These are phyloP conservation scores for Irpex rosettiformis DNA, from an alignment of 1,284 basidiomycete genomes.

Conservation along the genomic window DNA sequence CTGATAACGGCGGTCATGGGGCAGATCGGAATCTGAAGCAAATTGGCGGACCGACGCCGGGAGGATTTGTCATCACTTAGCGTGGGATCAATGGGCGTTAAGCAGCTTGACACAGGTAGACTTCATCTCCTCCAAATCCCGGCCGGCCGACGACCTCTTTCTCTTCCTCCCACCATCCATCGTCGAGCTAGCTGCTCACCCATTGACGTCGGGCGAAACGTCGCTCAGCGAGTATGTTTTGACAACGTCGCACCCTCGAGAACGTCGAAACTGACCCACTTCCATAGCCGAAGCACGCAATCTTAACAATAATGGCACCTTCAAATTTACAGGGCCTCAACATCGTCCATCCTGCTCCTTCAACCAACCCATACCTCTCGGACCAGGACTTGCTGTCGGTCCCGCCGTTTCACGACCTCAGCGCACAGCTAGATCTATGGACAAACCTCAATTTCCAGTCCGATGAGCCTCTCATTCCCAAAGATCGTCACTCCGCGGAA, in stretches of 20 bases:
- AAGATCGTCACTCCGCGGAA: constrained; percentile 15
- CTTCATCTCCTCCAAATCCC: not conserved
- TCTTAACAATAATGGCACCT: constrained; percentile 41
- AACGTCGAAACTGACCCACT: not conserved
- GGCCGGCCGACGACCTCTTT: not conserved
- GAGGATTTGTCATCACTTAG: not conserved
- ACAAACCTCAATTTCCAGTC: constrained; percentile 77
- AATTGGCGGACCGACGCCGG: not conserved
- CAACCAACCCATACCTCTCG: constrained; percentile 34
- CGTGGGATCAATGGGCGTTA: no score
- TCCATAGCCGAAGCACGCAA: constrained; percentile 14
- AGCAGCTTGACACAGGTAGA: no score
- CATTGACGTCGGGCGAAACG: not conserved
- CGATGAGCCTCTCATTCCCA: constrained; percentile 53
- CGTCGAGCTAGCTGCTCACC: not conserved
- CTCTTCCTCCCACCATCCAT: not conserved
- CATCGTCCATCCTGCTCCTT: constrained; percentile 54
- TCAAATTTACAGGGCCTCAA: constrained; percentile 75
- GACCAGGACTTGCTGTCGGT: constrained; percentile 60
- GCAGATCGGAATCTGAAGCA: not conserved
- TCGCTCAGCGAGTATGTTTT: not conserved
- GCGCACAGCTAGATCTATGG: constrained; percentile 81
- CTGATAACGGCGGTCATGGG: not conserved
- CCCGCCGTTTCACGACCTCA: constrained; percentile 65
- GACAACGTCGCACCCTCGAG: not conserved